phyloP scores from a whole-genome alignment of 805 yeast species.

The Dipodascopsis uninucleata region DNA sequence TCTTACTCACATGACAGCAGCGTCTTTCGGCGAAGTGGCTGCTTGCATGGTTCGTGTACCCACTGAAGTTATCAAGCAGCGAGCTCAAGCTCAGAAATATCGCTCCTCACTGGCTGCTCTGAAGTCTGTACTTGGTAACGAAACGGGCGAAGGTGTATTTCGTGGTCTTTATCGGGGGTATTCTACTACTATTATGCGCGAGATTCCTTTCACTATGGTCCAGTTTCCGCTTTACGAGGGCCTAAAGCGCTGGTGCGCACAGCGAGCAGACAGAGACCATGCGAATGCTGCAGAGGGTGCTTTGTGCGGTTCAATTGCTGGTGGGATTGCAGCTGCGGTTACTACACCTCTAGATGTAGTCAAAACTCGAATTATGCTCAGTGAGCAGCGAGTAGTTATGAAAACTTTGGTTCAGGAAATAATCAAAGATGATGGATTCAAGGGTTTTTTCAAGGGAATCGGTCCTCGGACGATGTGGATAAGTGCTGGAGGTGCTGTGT shows the following conservation, averaged over 20 bases:
- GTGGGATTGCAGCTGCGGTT: slow-evolving; percentile 90
- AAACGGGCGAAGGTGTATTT: slow-evolving; percentile 72
- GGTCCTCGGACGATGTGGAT: slow-evolving; percentile 98
- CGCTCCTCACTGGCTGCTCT: slow-evolving; percentile 65
- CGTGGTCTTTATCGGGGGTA: slow-evolving; percentile 89
- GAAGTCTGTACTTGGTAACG: slow-evolving; percentile 54
- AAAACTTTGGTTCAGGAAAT: slow-evolving; percentile 49
- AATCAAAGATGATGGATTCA: slow-evolving; percentile 66
- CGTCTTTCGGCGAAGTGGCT: slow-evolving; percentile 84
- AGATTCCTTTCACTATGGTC: slow-evolving; percentile 92
- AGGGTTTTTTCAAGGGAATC: slow-evolving; percentile 74
- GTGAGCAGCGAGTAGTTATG: slow-evolving; percentile 48
- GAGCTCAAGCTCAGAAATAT: slow-evolving; percentile 73
- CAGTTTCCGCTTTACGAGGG: slow-evolving; percentile 93
- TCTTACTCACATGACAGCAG: slow-evolving; percentile 76
- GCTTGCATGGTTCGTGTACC: slow-evolving; percentile 96
- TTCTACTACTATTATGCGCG: slow-evolving; percentile 87
- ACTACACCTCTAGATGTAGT: slow-evolving; percentile 94
- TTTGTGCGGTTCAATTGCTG: slow-evolving; percentile 85
- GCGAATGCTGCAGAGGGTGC: slow-evolving; percentile 75
- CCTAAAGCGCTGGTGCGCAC: slow-evolving; percentile 60
- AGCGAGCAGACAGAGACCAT: slow-evolving; percentile 39
- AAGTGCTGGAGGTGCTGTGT: slow-evolving; percentile 96
- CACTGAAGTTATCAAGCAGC: slow-evolving; percentile 91
- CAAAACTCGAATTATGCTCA: slow-evolving; percentile 88